Evolutionary conservation across 768 basidiomycete species (phyloP).

Genomic region (Calvatia gigantea): DNA sequence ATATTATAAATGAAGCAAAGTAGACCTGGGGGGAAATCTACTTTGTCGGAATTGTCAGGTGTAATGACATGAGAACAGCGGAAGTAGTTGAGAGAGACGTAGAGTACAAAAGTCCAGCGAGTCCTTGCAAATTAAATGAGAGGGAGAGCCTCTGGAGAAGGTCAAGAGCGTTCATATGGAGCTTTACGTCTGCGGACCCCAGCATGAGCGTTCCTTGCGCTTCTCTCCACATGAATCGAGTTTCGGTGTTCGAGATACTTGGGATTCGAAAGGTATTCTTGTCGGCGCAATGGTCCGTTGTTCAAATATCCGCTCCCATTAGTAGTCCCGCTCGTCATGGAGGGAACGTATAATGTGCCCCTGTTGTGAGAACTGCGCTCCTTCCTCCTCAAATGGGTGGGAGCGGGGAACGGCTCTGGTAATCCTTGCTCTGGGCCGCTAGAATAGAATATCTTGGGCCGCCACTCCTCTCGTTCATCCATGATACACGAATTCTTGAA

Average conservation of each 20-base stretch:
- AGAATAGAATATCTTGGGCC: constrained; percentile 83
- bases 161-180: not conserved
- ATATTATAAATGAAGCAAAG: not conserved
- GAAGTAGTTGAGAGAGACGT: not conserved
- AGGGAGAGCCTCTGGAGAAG: not conserved
- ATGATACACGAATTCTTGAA: constrained; percentile 90
- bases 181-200: not conserved
- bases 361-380: constrained; percentile 81
- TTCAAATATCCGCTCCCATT: constrained; percentile 14
- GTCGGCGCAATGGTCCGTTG: constrained; percentile 15
- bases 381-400: constrained; percentile 77
- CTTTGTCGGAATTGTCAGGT: not conserved
- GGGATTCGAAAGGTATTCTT: constrained; percentile 12
- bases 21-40: not conserved
- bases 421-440: constrained; percentile 70
- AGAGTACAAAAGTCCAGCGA: not conserved
- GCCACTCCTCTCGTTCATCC: constrained; percentile 81
- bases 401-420: constrained; percentile 77
- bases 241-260: constrained; percentile 10
- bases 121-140: not conserved
- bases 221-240: constrained; percentile 1
- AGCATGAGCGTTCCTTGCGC: not conserved
- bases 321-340: constrained; percentile 15
- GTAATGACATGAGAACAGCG: not conserved
- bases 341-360: constrained; percentile 65